Base-by-base conservation (phyloP, 2,329 filamentous ascomycete species). In the Lasiodiplodia sp. region DNA sequence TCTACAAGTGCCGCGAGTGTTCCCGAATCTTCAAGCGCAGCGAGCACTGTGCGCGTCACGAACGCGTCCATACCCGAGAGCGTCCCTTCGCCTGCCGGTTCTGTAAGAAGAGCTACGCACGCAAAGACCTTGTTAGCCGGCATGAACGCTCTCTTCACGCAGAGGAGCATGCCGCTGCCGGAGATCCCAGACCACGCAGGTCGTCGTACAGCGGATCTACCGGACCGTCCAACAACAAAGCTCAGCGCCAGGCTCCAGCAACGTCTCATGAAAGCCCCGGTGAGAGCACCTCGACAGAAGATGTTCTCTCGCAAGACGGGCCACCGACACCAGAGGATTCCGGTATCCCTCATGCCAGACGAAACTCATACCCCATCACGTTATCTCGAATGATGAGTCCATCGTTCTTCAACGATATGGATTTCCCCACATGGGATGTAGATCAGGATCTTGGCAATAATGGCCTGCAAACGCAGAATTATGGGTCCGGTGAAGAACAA, bases 101-200 rank as follows among this genome's bases (percentile, higher is more conserved):
- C 55, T 79, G 77, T 70, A 73, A 75, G 11, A 70, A 75, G 21
- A 73, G 70, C 56, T 79, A 78, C 70, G 76, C 75, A 52, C 72
- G 77, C 64, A 79, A 77, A 75, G 77, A 79, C 68, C 72, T 79
- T 23, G 74, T 79, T 7, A 76, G 78, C 56, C 72, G 77, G 51
- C 77, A 79, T 55, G 77, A 78, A 56, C 72, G 75, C 44, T 77
- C 77, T 8, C 70, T 79, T 8, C 77, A 79, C 57, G 71, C 74
- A 7, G 40, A 49, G 21, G 57, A 47, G 16, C n/a, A 40, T 23
- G 57, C 40, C n/a, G 57, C 57, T 7, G 40, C 57, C 10, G 40
- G 57, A 4, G 57, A 49, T 16, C 21, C 47, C 8, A 49, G n/a
- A 21, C 38, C 57, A 23, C 57, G 57, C 12, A 16, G 38, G 40